phyloP scores from a whole-genome alignment of 306 rosid genomes.

The Canavalia ensiformis region DNA sequence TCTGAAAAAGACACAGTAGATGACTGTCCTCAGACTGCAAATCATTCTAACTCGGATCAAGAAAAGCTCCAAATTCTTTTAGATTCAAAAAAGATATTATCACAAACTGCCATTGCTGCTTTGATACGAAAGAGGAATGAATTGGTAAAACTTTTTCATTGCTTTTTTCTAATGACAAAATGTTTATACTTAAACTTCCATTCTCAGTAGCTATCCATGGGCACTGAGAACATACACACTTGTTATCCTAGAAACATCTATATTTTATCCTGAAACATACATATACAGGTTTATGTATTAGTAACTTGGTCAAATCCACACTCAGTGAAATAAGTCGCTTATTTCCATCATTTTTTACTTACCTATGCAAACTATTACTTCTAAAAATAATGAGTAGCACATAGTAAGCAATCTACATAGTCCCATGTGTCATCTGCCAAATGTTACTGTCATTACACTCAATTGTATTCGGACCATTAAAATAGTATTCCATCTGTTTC shows the following conservation, averaged over 20 bases:
- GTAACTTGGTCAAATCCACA: slow-evolving; percentile 9
- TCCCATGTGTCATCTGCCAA: background rate
- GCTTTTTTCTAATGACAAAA: slow-evolving; percentile 35
- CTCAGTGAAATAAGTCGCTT: background rate
- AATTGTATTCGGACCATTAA: slow-evolving; percentile 22
- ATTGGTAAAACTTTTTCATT: slow-evolving; percentile 60
- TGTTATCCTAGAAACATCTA: background rate
- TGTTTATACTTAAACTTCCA: slow-evolving; percentile 14
- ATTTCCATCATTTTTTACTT: slow-evolving; percentile 15
- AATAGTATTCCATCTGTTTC: slow-evolving; percentile 29
- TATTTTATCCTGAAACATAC: background rate
- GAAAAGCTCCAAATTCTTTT: slow-evolving; percentile 51
- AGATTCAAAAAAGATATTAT: slow-evolving; percentile 59
- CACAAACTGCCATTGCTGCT: slow-evolving; percentile 65
- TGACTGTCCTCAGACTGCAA: slow-evolving; percentile 35
- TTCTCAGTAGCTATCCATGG: slow-evolving; percentile 11
- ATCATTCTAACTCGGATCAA: slow-evolving; percentile 51
- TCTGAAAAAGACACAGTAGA: slow-evolving; percentile 43
- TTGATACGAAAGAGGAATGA: slow-evolving; percentile 64
- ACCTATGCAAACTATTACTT: background rate
- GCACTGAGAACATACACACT: slow-evolving; percentile 3
- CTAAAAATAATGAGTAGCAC: slow-evolving; percentile 9
- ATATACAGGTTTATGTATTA: slow-evolving; percentile 6
- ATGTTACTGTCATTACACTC: slow-evolving; percentile 17
- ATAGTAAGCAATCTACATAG: slow-evolving; percentile 5